These are phyloP conservation scores for Fusarium illudens DNA, from an alignment of 2,329 filamentous ascomycete species.

Conservation along the genomic window DNA sequence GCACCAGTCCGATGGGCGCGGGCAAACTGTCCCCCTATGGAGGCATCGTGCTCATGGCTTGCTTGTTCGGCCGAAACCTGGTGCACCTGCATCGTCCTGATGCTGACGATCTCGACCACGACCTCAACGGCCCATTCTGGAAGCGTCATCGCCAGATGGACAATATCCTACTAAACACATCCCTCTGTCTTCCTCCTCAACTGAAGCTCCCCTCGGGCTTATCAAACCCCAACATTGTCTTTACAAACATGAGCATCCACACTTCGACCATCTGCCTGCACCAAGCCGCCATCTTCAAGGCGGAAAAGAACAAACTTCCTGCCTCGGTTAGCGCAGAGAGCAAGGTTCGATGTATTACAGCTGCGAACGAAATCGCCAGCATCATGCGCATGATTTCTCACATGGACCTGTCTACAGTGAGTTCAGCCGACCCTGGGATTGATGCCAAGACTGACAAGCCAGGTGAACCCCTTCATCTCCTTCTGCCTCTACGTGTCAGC, in stretches of 20 bases:
- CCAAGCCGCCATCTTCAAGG: constrained; percentile 97
- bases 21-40: constrained; percentile 79
- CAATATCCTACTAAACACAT: constrained; percentile 87
- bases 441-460: constrained; percentile 31
- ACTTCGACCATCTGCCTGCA: constrained; percentile 98
- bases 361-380: constrained; percentile 90
- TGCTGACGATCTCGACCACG: constrained; percentile 80
- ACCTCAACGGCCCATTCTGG: constrained; percentile 95
- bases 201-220: constrained; percentile 82
- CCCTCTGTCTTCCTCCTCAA: constrained; percentile 80
- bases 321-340: constrained; percentile 84
- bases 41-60: constrained; percentile 84
- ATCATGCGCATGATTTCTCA: constrained; percentile 97
- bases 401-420: constrained; percentile 81
- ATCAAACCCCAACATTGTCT: constrained; percentile 83
- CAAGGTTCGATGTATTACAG: constrained; percentile 90
- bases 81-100: constrained; percentile 90
- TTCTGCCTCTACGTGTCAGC: constrained; percentile 97
- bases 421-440: constrained; percentile 43
- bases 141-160: constrained; percentile 90
- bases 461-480: constrained; percentile 96
- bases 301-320: constrained; percentile 85
- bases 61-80: constrained; percentile 89
- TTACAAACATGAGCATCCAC: constrained; percentile 96
- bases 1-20: constrained; percentile 75